Base-by-base conservation (phyloP, 2,329 filamentous ascomycete species). In the Aspergillus floridensis region DNA sequence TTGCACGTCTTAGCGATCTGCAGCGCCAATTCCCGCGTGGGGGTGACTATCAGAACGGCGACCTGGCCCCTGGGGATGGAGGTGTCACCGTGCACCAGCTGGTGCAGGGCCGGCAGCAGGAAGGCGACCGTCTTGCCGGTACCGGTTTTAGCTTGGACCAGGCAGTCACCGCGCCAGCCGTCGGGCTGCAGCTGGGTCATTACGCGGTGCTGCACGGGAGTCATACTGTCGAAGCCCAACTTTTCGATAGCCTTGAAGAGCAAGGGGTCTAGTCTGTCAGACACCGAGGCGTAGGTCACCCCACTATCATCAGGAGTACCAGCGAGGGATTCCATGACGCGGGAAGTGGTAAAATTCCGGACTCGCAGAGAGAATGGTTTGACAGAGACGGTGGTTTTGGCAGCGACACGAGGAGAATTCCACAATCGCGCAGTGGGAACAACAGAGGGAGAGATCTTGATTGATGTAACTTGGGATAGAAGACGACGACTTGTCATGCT, bases 191-290 rank as follows among this genome's bases (percentile, higher is more conserved):
- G 74, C 60, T 82, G 77, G 2, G 74, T 79, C 58, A 85, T 71
- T 5, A 84, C 81, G 67, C 80, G 80, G 53, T 82, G 77, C 65
- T 85, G 82, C 12, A 85, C 82, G 2, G 82, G 80, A 6, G 80
- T 81, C 81, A 84, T 83, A 64, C 58, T 63, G n/a, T 68, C 63
- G 56, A 76, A 75, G 0, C 66, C 68, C 69, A 72, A 69, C 57
- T 71, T 69, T 10, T 68, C 62, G 24, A 76, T 60, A 50, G 68
- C 73, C 61, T 73, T 58, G 5, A 76, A 64, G 6, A 76, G 69
- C 53, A 64, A 62, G 7, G 72, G 41, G 56, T 76, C 69, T 35
- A 76, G 66, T 62, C 71, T 74, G 12, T 74, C 72, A 58, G 72
- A 65, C 73, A 76, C 72, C 19, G 61, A 60, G 10, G 69, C 55